phyloP scores from a whole-genome alignment of 306 rosid species.

The Vigna reflexopilosa region DNA sequence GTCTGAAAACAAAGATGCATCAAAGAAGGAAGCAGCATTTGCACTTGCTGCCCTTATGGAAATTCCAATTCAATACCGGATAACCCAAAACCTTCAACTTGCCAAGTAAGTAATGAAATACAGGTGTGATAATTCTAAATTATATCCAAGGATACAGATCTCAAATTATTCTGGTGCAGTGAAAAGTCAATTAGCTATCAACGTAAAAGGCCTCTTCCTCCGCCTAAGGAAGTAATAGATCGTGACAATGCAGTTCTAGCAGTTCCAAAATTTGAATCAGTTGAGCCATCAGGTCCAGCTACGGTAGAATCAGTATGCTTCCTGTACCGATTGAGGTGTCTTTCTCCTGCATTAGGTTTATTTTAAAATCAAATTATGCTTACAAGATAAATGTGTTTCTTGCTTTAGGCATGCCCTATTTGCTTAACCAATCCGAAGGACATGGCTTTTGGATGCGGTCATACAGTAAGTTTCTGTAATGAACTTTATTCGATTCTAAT shows the following conservation, averaged over 20 bases:
- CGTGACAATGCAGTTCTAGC: slow-evolving; percentile 63
- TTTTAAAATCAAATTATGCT: slow-evolving; percentile 35
- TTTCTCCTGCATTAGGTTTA: slow-evolving; percentile 31
- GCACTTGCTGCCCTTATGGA: slow-evolving; percentile 97
- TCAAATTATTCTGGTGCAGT: slow-evolving; percentile 51
- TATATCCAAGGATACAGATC: slow-evolving; percentile 21
- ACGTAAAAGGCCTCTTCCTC: slow-evolving; percentile 63
- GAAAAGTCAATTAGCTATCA: slow-evolving; percentile 42
- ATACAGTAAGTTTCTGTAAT: slow-evolving; percentile 63
- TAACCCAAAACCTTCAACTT: slow-evolving; percentile 55
- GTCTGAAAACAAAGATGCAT: slow-evolving; percentile 68
- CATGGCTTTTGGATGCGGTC: slow-evolving; percentile 97
- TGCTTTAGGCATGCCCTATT: slow-evolving; percentile 76
- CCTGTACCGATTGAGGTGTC: neutral
- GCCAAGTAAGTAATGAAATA: slow-evolving; percentile 52
- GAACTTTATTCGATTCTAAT: neutral
- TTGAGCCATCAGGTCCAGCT: slow-evolving; percentile 57
- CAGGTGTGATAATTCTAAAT: slow-evolving; percentile 9
- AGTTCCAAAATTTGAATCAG: slow-evolving; percentile 48
- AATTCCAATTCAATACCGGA: slow-evolving; percentile 83
- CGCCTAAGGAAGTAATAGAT: slow-evolving; percentile 70
- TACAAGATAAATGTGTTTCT: slow-evolving; percentile 25
- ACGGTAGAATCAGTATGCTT: slow-evolving; percentile 61
- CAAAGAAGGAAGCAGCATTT: slow-evolving; percentile 84
- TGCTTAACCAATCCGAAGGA: slow-evolving; percentile 86